phyloP scores from a whole-genome alignment of 352 stramenopile genomes.

The Phytophthora foliorum region DNA sequence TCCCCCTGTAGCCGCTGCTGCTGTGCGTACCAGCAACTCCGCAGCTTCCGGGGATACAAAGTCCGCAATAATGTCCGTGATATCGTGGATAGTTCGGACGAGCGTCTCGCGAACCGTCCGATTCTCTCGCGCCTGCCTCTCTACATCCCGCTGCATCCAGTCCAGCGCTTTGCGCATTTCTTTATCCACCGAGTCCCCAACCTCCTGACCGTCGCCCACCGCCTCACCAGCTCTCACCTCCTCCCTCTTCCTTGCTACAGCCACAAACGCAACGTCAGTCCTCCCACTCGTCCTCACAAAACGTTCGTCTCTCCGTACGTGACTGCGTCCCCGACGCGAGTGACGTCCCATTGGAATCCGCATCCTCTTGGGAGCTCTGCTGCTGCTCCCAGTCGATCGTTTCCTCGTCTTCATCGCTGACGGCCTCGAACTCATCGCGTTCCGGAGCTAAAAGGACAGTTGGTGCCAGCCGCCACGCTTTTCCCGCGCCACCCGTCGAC shows the following conservation, averaged over 20 bases:
- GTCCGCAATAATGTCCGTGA: constrained; percentile 41
- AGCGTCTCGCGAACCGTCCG: constrained; percentile 38
- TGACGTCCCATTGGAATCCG: constrained; percentile 22
- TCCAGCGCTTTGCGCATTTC: constrained; percentile 43
- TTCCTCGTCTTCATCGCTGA: neutral
- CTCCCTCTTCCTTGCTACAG: constrained; percentile 10
- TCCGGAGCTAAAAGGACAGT: constrained; percentile 24
- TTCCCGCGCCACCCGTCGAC: constrained; percentile 3
- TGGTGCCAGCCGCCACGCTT: constrained; percentile 28
- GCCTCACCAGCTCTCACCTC: constrained; percentile 1
- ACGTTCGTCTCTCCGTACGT: constrained; percentile 17
- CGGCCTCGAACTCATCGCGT: neutral
- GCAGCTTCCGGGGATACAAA: constrained; percentile 24
- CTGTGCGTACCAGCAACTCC: constrained; percentile 10
- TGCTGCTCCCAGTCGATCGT: constrained; percentile 2
- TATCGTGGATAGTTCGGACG: constrained; percentile 28
- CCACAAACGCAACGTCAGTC: constrained; percentile 6
- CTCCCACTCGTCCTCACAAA: neutral
- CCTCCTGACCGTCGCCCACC: neutral
- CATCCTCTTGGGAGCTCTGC: constrained; percentile 5
- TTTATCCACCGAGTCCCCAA: constrained; percentile 12
- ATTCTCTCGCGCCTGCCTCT: constrained; percentile 47
- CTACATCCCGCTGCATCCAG: constrained; percentile 57
- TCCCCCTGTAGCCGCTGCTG: constrained; percentile 29
- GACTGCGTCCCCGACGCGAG: constrained; percentile 25